Base-by-base conservation (phyloP, 495 filamentous ascomycete genomes). In the Talaromyces wortmannii region DNA sequence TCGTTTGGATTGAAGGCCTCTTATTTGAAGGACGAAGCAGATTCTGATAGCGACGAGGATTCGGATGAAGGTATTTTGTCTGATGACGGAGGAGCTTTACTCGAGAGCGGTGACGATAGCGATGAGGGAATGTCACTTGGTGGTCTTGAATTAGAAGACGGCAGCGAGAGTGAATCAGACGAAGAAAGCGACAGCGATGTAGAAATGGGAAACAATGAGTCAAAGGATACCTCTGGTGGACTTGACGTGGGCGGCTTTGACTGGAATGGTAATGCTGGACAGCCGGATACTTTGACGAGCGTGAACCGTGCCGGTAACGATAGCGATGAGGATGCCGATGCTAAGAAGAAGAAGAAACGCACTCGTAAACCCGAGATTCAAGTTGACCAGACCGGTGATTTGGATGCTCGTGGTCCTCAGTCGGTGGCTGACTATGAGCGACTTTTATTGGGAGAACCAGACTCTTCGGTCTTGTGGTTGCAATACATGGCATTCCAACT, bases 401-500 rank as follows among this genome's bases (percentile, higher is more conserved):
- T 97, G 6, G 90, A 94, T 67, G 82, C 83, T 45, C 81, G 92
- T 57, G 95, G 92, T n/a, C 94, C 95, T 2, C 91, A 94, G 67
- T 91, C 89, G 2, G 81, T 87, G 15, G 85, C 86, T 51, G 94
- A 97, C 67, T 97, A 88, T 68, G 94, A 98, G 73, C 88, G 94
- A 51, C 84, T 96, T 49, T 81, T 97, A 43, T 83, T 97, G 36
- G 90, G 91, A 53, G 88, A 95, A 63, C 91, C 94, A 2, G 88
- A 97, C 65, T 89, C 86, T 7, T 95, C 94, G 1, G 71, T 85
- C 46, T 77, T 97, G 23, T 98, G 94, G 94, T 86, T 95, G 50
- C 80, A 87, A 58, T 98, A 97, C 73, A 95, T 97, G 87, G 91
- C 92, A 17, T 96, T 96, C 76, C 90, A 97, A 70, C 83, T 97